Base-by-base conservation (phyloP, 306 rosid species). In the Malus sylvestris region DNA sequence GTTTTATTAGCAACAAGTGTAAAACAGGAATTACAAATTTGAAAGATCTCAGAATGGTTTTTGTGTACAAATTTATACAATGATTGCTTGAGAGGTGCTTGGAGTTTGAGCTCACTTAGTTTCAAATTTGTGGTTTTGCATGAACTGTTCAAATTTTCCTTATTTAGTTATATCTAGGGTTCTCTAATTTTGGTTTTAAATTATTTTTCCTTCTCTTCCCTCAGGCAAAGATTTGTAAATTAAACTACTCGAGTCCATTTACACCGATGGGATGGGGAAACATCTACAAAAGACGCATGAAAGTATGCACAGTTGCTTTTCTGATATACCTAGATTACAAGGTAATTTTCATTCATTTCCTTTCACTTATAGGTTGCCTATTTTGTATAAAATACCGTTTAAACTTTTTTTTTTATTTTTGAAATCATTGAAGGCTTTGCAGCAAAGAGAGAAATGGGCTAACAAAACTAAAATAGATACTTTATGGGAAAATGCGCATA, bases 401-500 rank as follows among this genome's bases (percentile, higher is more conserved):
- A 30, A 80, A 42, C 29, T 57, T 70, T 44, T 57, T 70, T 44
- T 79, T 73, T 75, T 61, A 10, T 15, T 13, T 29, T 22, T 57
- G 42, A 30, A 68, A 55, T 79, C 23, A 72, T 42, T 77, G 76
- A 73, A 96, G 99, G 85, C 89, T 73, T 80, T 92, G 86, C 90
- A 92, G 76, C 96, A 88, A 77, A 87, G 96, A 77, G 99, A 92
- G 76, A 96, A 91, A 86, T 92, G 96, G 98, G 81, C 70, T 57
- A 87, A 85, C 78, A 91, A 81, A 78, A 72, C 85, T 74, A 89
- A 62, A 74, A 87, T 81, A 85, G 16, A 85, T 58, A 75, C 77
- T 74, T 35, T 96, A 80, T 92, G 99, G 99, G 97, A 87, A 82
- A 92, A 77, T 79, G 98, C 93, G 61, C 99, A 96, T 42, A 86